phyloP scores from a whole-genome alignment of 176 grass and related monocot genomes.

The Aegilops longissima region DNA sequence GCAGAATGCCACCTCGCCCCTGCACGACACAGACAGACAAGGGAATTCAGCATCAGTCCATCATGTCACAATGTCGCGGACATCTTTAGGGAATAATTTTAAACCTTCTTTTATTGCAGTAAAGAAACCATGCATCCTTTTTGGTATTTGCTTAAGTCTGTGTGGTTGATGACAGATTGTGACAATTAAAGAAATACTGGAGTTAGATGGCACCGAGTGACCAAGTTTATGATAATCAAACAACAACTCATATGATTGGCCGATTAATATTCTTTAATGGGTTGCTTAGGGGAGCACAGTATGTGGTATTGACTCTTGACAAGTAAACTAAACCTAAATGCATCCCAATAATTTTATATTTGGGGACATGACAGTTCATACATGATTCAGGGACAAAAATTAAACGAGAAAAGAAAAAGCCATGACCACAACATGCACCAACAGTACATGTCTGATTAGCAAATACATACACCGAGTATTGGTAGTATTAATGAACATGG shows the following conservation, averaged over 20 bases:
- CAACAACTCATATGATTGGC: slow-evolving; percentile 41
- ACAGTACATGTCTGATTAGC: background rate
- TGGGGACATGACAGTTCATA: background rate
- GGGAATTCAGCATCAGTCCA: slow-evolving; percentile 12
- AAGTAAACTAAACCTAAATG: background rate
- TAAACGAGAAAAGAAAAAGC: background rate
- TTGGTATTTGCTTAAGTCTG: background rate
- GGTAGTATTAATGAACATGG: background rate
- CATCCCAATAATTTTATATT: background rate
- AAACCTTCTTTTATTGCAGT: background rate
- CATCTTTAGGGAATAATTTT: background rate
- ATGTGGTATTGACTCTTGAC: slow-evolving; percentile 19
- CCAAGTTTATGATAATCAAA: slow-evolving; percentile 10
- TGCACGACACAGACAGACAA: slow-evolving; percentile 9
- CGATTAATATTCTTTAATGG: background rate
- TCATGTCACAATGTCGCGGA: background rate
- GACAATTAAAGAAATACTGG: background rate
- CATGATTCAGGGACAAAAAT: background rate
- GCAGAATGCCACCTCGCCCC: slow-evolving; percentile 91
- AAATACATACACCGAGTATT: background rate
- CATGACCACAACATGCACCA: background rate
- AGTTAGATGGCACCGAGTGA: background rate
- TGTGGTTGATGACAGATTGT: background rate
- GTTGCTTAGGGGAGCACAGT: slow-evolving; percentile 3
- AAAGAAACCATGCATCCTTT: background rate